phyloP scores from a whole-genome alignment of 2,329 filamentous ascomycete genomes.

The Ophiosphaerella narmari region DNA sequence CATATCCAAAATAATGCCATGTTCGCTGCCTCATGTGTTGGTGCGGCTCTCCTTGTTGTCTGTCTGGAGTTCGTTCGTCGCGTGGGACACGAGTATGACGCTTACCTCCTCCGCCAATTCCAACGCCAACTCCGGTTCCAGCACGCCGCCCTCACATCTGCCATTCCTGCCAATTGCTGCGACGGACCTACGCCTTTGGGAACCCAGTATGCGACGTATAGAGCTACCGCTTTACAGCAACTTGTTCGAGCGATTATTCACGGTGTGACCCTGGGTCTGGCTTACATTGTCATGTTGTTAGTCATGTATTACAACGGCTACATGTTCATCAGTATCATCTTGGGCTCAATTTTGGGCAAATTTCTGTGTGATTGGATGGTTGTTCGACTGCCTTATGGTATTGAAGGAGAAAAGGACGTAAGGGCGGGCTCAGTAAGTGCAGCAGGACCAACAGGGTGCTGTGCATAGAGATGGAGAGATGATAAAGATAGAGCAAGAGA shows the following conservation, averaged over 20 bases:
- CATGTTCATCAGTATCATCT: conserved; percentile 79
- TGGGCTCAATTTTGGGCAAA: conserved; percentile 73
- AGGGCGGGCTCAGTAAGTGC: conserved; percentile 23
- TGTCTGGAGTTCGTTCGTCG: conserved; percentile 74
- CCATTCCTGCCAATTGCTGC: conserved; percentile 28
- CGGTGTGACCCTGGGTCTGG: conserved; percentile 72
- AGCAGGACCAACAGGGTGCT: conserved; percentile 37
- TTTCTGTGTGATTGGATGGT: conserved; percentile 72
- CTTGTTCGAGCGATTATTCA: conserved; percentile 69
- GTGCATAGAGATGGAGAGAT: conserved; percentile 15
- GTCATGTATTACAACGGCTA: conserved; percentile 72
- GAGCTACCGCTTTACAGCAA: conserved; percentile 68
- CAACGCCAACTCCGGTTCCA: conserved; percentile 37
- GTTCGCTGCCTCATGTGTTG: conserved; percentile 82
- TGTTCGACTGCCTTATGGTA: conserved; percentile 32
- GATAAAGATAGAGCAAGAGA: neutral
- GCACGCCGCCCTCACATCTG: conserved; percentile 24
- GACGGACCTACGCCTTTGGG: conserved; percentile 26
- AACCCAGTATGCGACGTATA: conserved; percentile 44
- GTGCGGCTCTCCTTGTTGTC: conserved; percentile 74
- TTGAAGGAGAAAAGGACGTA: conserved; percentile 30
- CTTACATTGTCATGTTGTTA: conserved; percentile 78
- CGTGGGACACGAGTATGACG: conserved; percentile 72
- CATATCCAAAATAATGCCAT: conserved; percentile 69
- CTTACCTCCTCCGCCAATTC: conserved; percentile 63